These are phyloP conservation scores for Starmerella potacharoeniae DNA, from an alignment of 805 yeast species.

Conservation along the genomic window DNA sequence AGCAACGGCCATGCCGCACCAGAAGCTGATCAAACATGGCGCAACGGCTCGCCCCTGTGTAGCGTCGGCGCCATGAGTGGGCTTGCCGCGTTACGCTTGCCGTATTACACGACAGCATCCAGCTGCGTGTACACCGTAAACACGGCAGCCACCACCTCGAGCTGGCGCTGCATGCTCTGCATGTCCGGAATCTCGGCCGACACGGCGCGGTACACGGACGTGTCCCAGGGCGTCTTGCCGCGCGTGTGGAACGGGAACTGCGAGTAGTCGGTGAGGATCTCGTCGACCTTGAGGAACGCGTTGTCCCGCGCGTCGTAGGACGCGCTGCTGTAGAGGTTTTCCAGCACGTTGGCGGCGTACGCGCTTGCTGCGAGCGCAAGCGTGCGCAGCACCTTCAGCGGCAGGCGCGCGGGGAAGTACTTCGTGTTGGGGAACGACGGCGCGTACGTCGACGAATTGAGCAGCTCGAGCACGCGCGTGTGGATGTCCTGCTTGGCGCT, in stretches of 20 bases:
- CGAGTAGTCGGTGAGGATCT: conserved; percentile 65
- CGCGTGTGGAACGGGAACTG: conserved; percentile 68
- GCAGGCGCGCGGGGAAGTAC: conserved; percentile 57
- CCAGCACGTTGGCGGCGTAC: conserved; percentile 92
- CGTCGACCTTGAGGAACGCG: conserved; percentile 92
- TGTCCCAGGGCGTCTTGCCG: conserved; percentile 34
- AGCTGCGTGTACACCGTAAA: conserved; percentile 79
- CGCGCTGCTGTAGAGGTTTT: conserved; percentile 61
- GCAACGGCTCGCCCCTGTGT: too few relatives aligned
- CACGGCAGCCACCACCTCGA: conserved; percentile 90
- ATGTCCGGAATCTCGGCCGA: conserved; percentile 37
- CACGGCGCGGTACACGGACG: conserved; percentile 39
- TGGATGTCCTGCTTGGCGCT: conserved; percentile 72
- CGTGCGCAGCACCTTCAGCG: conserved; percentile 63
- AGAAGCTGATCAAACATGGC: too few relatives aligned
- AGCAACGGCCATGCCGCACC: too few relatives aligned
- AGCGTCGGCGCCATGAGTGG: background rate
- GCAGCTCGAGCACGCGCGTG: conserved; percentile 54
- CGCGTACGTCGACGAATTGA: conserved; percentile 51
- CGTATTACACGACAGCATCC: conserved; percentile 41
- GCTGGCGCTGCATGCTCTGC: conserved; percentile 37
- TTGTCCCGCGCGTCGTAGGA: conserved; percentile 83
- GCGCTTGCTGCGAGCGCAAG: conserved; percentile 77
- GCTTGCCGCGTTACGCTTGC: background rate
- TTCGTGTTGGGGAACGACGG: conserved; percentile 43